Conservation (phyloP, 2,329 filamentous ascomycete genomes). For the Helicocarpus griseus region DNA sequence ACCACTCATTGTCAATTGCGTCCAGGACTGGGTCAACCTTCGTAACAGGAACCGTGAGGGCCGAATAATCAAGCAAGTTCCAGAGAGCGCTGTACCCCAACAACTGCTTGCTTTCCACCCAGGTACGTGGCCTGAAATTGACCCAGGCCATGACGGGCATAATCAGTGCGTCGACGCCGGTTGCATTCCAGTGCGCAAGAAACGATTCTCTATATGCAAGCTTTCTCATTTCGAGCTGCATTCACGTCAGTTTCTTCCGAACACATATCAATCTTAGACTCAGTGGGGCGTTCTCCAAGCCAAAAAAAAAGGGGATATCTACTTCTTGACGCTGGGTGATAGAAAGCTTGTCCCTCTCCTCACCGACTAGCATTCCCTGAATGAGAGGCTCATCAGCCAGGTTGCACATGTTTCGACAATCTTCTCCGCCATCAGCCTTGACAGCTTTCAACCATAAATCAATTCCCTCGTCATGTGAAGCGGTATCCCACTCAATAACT, state of each 20-base stretch:
- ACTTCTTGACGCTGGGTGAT: conserved; percentile 21
- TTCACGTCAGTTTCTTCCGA: neutral
- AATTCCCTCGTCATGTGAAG: conserved; percentile 20
- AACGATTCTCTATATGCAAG: conserved; percentile 20
- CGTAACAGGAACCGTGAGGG: conserved; percentile 44
- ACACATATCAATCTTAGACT: neutral
- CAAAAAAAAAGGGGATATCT: conserved; percentile 1
- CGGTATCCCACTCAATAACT: conserved; percentile 26
- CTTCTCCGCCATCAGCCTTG: conserved; percentile 25
- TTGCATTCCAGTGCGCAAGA: conserved; percentile 22
- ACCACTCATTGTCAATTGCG: conserved; percentile 20
- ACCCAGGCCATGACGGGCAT: conserved; percentile 26
- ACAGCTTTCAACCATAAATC: conserved; percentile 25
- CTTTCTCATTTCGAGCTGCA: conserved; percentile 20
- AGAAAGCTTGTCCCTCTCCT: conserved; percentile 18
- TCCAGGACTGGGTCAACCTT: conserved; percentile 15
- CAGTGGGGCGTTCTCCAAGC: neutral
- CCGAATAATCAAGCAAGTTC: conserved; percentile 53
- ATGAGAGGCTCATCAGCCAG: conserved; percentile 25
- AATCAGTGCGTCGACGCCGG: conserved; percentile 24
- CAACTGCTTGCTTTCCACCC: conserved; percentile 27
- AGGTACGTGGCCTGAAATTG: conserved; percentile 22
- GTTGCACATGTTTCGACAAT: conserved; percentile 19
- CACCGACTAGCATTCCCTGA: conserved; percentile 28
- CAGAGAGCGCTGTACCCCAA: conserved; percentile 52